phyloP scores from a whole-genome alignment of 257 asterid species.

The Phtheirospermum japonicum region DNA sequence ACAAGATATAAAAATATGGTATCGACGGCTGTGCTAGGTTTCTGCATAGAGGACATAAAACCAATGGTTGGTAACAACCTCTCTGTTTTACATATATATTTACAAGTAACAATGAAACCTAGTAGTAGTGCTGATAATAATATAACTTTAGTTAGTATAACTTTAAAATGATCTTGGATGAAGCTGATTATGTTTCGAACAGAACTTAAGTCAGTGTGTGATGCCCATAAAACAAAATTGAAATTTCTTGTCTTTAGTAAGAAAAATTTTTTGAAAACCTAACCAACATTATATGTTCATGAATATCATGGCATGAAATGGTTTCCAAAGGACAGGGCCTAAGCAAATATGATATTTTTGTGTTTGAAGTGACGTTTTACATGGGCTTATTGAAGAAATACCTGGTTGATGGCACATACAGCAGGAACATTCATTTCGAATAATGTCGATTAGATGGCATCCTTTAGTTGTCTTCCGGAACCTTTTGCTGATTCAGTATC shows the following conservation, averaged over 20 bases:
- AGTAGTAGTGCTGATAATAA: conserved; percentile 9
- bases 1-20: conserved; percentile 2
- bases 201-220: no score
- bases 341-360: background rate
- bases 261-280: no score
- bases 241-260: no score
- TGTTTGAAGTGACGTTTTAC: conserved; percentile 20
- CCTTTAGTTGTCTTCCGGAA: conserved; percentile 73
- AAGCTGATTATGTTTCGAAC: no score
- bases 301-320: background rate
- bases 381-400: conserved; percentile 28
- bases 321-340: background rate
- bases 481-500: conserved; percentile 78
- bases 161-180: no score
- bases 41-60: no score
- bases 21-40: background rate
- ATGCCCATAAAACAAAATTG: conserved; percentile 10
- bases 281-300: no score
- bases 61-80: no score
- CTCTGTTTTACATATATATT: no score
- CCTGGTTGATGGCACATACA: conserved; percentile 97
- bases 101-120: no score
- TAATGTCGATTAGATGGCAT: conserved; percentile 70
- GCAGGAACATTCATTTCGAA: conserved; percentile 97
- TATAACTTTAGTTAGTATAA: no score